A percentile compares a stretch with the other conserved stretches of the same genome.
phyloP scores from a whole-genome alignment of 495 filamentous ascomycete species.

The Penicillium desertorum region DNA sequence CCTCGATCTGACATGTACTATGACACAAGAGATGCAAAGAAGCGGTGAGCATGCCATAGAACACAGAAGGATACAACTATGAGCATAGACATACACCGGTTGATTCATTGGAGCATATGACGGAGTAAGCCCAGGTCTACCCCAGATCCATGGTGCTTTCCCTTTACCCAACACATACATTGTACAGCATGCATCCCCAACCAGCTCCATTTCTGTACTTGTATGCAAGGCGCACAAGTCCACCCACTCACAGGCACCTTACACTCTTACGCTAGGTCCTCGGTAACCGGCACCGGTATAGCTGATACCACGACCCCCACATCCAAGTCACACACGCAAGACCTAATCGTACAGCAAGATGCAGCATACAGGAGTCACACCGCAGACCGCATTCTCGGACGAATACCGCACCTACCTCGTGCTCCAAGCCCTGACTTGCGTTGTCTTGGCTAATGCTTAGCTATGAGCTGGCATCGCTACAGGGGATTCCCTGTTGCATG shows the following conservation, averaged over 20 bases:
- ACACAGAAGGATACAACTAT: background rate
- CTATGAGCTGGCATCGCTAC: background rate
- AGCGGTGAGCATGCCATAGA: background rate
- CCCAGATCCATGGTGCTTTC: background rate
- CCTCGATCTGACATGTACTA: background rate
- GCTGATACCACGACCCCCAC: background rate
- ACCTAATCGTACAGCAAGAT: background rate
- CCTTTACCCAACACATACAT: background rate
- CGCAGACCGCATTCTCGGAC: background rate
- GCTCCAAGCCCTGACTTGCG: slow-evolving; percentile 5
- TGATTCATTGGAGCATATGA: background rate
- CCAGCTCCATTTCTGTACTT: too few relatives aligned
- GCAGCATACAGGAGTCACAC: slow-evolving; percentile 6
- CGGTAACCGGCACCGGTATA: background rate
- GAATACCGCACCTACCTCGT: background rate
- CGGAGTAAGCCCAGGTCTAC: background rate
- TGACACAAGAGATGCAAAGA: background rate
- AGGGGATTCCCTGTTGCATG: background rate
- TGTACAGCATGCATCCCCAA: background rate
- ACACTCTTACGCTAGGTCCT: background rate
- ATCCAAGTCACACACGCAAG: background rate
- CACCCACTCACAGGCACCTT: background rate
- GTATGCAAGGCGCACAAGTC: slow-evolving; percentile 2
- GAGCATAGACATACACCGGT: background rate
- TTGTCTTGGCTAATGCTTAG: slow-evolving; percentile 15